Evolutionary conservation across 2,329 filamentous ascomycete genomes (phyloP).

Genomic region (Penicillium sp.): DNA sequence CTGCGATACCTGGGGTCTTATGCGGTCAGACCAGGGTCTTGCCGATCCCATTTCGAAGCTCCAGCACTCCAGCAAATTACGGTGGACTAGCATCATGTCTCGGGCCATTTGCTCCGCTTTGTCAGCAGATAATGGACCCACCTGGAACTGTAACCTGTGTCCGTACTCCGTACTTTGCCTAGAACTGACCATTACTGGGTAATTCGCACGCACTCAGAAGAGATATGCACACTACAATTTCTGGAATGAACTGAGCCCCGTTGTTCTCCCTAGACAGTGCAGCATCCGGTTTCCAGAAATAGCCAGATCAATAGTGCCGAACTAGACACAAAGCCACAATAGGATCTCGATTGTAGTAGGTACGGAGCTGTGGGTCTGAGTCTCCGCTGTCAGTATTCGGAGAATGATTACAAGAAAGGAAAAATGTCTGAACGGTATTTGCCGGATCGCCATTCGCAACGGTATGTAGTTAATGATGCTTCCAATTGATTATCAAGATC

Average conservation of each 20-base stretch:
- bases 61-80: background rate
- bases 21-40: background rate
- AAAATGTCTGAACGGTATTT: too few species aligned
- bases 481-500: too few species aligned
- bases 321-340: background rate
- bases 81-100: background rate
- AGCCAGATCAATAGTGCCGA: background rate
- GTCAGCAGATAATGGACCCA: background rate
- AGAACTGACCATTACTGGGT: too few species aligned
- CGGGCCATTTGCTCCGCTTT: background rate
- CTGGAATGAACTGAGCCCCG: too few species aligned
- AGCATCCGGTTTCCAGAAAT: too few species aligned
- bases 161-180: too few species aligned
- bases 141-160: too few species aligned
- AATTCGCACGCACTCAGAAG: too few species aligned
- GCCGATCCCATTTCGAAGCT: background rate
- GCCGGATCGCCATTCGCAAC: background rate
- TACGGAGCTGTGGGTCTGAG: background rate
- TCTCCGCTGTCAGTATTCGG: background rate
- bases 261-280: too few species aligned
- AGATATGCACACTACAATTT: too few species aligned
- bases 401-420: background rate
- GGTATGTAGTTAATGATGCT: too few species aligned
- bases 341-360: too few species aligned
- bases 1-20: background rate